Conservation (phyloP, 2,329 filamentous ascomycete species). For the Aspergillus ochraceoroseus region DNA sequence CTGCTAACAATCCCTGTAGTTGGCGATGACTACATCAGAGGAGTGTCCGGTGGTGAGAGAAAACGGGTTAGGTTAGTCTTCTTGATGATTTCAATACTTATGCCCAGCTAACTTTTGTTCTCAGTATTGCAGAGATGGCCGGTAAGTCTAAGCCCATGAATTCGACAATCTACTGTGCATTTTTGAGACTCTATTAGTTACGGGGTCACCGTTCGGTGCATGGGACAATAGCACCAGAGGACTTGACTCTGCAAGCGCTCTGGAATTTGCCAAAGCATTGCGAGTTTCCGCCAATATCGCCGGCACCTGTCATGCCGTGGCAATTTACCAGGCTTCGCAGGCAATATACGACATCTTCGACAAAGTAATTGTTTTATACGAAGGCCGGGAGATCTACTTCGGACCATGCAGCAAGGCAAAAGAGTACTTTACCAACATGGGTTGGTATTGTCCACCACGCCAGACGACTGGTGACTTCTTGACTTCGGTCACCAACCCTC, state of each 20-base stretch:
- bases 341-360: constrained; percentile 61
- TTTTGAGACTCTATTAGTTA: constrained; percentile 23
- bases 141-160: too few species aligned
- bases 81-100: constrained; percentile 19
- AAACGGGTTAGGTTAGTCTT: constrained; percentile 53
- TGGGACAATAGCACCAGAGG: constrained; percentile 52
- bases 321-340: constrained; percentile 55
- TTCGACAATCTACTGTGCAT: too few species aligned
- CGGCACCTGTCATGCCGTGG: constrained; percentile 51
- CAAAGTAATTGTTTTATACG: constrained; percentile 68
- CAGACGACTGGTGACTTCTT: constrained; percentile 67
- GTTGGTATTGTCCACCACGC: constrained; percentile 62
- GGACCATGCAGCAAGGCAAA: constrained; percentile 58
- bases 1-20: constrained; percentile 25
- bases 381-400: constrained; percentile 73
- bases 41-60: constrained; percentile 58
- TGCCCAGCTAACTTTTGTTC: constrained; percentile 15
- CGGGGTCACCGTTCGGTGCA: constrained; percentile 32
- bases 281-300: constrained; percentile 48
- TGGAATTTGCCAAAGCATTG: constrained; percentile 55
- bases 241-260: constrained; percentile 53
- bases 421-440: constrained; percentile 62
- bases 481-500: constrained; percentile 62
- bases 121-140: constrained; percentile 38
- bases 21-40: constrained; percentile 55